These are phyloP conservation scores for Fraxinus ornus DNA, from an alignment of 305 asterid genomes.

Conservation along the genomic window DNA sequence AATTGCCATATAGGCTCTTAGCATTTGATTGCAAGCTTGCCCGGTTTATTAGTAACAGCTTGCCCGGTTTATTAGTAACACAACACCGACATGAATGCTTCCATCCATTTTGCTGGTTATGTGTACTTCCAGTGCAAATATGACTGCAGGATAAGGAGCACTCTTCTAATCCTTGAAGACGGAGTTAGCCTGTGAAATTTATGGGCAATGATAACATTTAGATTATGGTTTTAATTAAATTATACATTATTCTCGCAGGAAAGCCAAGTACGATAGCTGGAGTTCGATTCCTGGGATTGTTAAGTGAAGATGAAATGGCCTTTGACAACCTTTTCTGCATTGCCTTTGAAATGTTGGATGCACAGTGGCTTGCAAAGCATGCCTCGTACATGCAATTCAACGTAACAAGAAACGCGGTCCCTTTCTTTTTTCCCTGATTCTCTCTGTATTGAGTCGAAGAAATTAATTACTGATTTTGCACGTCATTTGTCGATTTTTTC, in stretches of 20 bases:
- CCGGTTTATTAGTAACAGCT: neutral
- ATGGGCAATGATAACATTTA: neutral
- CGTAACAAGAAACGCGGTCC: slow-evolving; percentile 44
- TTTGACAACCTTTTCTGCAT: slow-evolving; percentile 82
- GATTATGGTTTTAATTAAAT: neutral
- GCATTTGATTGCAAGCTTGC: neutral
- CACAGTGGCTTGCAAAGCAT: slow-evolving; percentile 82
- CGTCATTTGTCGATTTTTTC: neutral
- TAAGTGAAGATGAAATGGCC: slow-evolving; percentile 74
- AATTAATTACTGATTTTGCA: neutral
- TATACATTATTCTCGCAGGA: slow-evolving; percentile 41
- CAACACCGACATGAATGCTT: neutral
- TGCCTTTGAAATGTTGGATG: slow-evolving; percentile 84
- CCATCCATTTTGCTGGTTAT: neutral
- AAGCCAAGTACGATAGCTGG: slow-evolving; percentile 65
- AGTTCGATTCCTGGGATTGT: slow-evolving; percentile 58
- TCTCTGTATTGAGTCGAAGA: slow-evolving; percentile 8
- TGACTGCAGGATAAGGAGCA: neutral
- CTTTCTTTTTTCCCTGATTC: slow-evolving; percentile 31
- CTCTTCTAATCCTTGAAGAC: neutral
- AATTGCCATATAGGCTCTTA: neutral
- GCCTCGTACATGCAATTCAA: slow-evolving; percentile 96
- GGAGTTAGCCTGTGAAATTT: neutral
- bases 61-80: neutral
- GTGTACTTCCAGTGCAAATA: neutral